Percentiles rank a stretch among this genome's conserved stretches.
These are phyloP conservation scores for Tuber indicum DNA, from an alignment of 495 filamentous ascomycete species.

Conservation along the genomic window DNA sequence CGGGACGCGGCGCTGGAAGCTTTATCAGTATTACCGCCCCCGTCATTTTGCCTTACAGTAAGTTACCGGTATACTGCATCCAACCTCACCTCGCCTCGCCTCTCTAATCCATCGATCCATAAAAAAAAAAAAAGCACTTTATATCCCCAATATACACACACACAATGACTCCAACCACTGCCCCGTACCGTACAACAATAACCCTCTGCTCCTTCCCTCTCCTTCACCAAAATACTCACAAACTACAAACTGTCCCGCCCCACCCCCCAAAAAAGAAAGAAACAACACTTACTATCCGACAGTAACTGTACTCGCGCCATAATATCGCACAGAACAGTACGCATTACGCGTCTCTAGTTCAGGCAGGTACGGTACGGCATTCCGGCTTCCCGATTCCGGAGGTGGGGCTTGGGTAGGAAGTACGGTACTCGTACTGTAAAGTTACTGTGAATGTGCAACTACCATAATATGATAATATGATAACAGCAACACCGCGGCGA, in stretches of 20 bases:
- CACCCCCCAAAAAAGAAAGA: no score
- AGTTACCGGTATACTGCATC: no score
- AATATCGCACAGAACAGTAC: neutral
- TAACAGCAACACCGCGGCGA: neutral
- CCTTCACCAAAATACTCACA: no score
- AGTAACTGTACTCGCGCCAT: no score
- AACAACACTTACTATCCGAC: no score
- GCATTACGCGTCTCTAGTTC: neutral
- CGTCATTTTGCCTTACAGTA: neutral
- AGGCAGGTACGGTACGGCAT: neutral
- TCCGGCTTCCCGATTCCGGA: neutral
- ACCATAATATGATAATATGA: no score
- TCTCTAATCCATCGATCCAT: neutral
- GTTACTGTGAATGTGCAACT: no score
- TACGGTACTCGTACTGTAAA: neutral
- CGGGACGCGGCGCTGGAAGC: neutral
- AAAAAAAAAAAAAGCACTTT: neutral
- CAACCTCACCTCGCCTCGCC: neutral
- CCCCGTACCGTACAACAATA: neutral
- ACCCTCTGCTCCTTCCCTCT: neutral
- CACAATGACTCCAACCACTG: neutral
- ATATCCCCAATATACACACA: neutral
- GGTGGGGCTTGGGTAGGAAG: no score
- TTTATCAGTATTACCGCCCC: neutral
- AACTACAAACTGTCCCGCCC: no score